Evolutionary conservation across 441 rosid genomes (phyloP).

Genomic region (Croton laevigatus): DNA sequence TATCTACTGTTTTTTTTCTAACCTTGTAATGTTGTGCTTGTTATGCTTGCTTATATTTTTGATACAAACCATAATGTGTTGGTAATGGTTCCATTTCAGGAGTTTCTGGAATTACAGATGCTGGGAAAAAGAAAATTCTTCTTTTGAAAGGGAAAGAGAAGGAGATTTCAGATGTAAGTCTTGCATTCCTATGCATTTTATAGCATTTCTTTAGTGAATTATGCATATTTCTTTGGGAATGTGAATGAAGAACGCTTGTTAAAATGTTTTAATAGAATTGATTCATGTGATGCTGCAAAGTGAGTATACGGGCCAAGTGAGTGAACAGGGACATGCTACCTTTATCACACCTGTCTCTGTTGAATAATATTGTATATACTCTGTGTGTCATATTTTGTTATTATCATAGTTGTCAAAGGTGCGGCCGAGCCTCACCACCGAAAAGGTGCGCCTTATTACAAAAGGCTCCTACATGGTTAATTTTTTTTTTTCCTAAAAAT

Average conservation of each 20-base stretch:
- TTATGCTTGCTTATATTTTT: background rate
- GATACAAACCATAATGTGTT: constrained; percentile 1
- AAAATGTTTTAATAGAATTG: background rate
- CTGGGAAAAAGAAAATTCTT: constrained; percentile 57
- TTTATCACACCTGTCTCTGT: background rate
- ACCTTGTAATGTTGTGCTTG: no score
- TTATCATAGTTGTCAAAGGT: background rate
- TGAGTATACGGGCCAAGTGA: background rate
- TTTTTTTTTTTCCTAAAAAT: no score
- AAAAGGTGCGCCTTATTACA: no score
- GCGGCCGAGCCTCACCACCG: no score
- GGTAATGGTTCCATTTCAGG: constrained; percentile 34
- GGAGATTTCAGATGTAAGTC: constrained; percentile 56
- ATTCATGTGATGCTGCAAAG: background rate
- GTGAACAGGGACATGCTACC: background rate
- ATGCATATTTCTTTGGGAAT: background rate
- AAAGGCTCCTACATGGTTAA: no score
- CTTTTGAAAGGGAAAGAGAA: constrained; percentile 73
- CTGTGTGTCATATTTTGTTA: background rate
- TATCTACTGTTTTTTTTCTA: background rate
- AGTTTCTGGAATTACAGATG: constrained; percentile 36
- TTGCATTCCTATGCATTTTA: background rate
- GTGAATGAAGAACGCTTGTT: background rate
- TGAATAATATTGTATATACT: background rate
- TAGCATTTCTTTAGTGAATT: background rate